Evolutionary conservation across 441 rosid genomes (phyloP), one percentile per base, ranked within the genome.

Genomic region (Croton setiger): DNA sequence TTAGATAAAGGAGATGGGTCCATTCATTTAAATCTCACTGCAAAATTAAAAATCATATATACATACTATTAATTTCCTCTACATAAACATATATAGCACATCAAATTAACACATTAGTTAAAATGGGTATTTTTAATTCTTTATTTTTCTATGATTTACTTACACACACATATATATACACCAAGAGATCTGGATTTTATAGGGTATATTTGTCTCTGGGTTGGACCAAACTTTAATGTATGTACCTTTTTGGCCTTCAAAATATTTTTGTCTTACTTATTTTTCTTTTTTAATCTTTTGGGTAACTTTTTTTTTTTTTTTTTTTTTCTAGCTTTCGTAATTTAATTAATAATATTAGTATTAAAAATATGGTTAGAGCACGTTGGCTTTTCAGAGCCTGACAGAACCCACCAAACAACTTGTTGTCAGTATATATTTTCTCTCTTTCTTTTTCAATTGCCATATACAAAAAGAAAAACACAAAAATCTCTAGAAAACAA

Each of bases 351-450:
- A 76, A 76, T 21, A 76, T 73, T 66, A 67, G 11, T n/a, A 5
- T 31, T 20, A 11, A 45, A 9, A 9, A 41, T 41, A 47, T 13
- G 15, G 18, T 5, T 66, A 62, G 52, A 74, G 72, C 79, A 74
- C 78, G 81, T 77, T 79, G 74, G 83, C 81, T 80, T 80, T 82
- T 78, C 82, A 80, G 80, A 74, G 3, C 27, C 70, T 75, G 83
- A 75, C 85, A 77, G 58, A 20, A 66, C 77, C 74, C 59, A 75
- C 76, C 75, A 63, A 68, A 73, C 74, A 60, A 57, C 15, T 45
- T 65, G 67, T 45, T 65, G 67, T 66, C 79, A 74, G 64, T 51
- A 72, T 60, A 10, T 44, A 2, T 20, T 27, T 18, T 59, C 17
- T 39, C 31, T 6, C 43, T 33, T 13, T 60, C 47, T 36, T 10